phyloP scores from a whole-genome alignment of 345 rosid species.

The Toxicodendron radicans region DNA sequence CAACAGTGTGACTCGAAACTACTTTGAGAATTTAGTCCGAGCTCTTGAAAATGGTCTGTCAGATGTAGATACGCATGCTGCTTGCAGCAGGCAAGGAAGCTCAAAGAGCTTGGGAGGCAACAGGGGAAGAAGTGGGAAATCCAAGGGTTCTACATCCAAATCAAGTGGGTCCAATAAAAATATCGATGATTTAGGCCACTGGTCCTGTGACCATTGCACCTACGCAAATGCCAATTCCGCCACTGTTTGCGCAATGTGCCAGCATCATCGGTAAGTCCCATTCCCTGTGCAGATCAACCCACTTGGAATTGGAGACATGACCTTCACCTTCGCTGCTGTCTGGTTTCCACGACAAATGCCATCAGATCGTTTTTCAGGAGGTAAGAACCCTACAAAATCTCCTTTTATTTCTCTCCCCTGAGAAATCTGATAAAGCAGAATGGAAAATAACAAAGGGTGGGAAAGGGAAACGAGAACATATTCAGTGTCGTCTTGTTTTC shows the following conservation, averaged over 20 bases:
- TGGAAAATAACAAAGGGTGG: conserved; percentile 5
- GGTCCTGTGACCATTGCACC: conserved; percentile 84
- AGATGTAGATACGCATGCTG: conserved; percentile 60
- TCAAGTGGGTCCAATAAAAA: conserved; percentile 50
- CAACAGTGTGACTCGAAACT: conserved; percentile 76
- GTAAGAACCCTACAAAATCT: not conserved
- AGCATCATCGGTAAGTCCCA: conserved; percentile 38
- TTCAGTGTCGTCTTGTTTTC: not conserved
- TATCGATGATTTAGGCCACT: conserved; percentile 52
- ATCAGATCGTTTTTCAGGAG: not conserved
- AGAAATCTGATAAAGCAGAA: not conserved
- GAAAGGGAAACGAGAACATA: conserved; percentile 8
- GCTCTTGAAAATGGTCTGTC: conserved; percentile 84
- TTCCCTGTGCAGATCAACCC: not conserved
- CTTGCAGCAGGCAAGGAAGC: conserved; percentile 49
- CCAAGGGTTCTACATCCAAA: conserved; percentile 59
- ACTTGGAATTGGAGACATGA: not conserved
- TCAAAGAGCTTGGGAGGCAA: conserved; percentile 46
- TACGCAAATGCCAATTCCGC: conserved; percentile 54
- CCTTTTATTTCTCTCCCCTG: not conserved
- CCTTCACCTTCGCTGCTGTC: conserved; percentile 8
- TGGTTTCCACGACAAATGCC: not conserved
- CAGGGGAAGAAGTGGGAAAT: conserved; percentile 34
- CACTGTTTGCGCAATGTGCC: conserved; percentile 72
- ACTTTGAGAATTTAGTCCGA: conserved; percentile 80